Conservation (phyloP, 2,329 filamentous ascomycete species). For the Epichloe amarillans region DNA sequence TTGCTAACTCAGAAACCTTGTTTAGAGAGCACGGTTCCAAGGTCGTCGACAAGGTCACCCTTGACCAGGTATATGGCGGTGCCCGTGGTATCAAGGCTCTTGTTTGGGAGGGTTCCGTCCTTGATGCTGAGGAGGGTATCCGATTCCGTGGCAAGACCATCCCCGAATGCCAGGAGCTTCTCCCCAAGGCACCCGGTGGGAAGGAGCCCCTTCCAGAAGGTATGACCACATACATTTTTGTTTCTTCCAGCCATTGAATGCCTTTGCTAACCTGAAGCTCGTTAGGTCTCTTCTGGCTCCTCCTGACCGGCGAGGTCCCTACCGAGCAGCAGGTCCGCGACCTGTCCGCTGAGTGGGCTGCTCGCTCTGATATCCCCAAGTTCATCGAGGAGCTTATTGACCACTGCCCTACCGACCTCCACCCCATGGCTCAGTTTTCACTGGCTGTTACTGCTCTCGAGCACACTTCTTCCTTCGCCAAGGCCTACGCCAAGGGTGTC, state of each 20-base stretch:
- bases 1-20: constrained; percentile 8
- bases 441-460: constrained; percentile 95
- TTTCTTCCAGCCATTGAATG: not conserved
- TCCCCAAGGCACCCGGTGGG: constrained; percentile 89
- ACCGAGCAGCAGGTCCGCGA: constrained; percentile 97
- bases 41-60: constrained; percentile 92
- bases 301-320: constrained; percentile 94
- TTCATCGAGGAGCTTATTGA: constrained; percentile 99
- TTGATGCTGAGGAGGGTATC: constrained; percentile 98
- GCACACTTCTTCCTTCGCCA: constrained; percentile 94
- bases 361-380: constrained; percentile 91
- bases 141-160: constrained; percentile 99
- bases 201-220: constrained; percentile 94
- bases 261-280: not conserved
- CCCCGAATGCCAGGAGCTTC: constrained; percentile 93
- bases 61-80: constrained; percentile 98
- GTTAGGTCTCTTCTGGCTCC: constrained; percentile 94
- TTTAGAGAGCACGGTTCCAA: constrained; percentile 83
- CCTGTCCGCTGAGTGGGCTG: constrained; percentile 97
- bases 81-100: constrained; percentile 97
- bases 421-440: constrained; percentile 99
- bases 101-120: constrained; percentile 97
- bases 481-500: constrained; percentile 97
- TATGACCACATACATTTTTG: constrained; percentile 20
- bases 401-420: constrained; percentile 95